Evolutionary conservation across 2,329 filamentous ascomycete species (phyloP), one percentile per base, ranked within the genome.

Genomic region (Ascomycota sp.): DNA sequence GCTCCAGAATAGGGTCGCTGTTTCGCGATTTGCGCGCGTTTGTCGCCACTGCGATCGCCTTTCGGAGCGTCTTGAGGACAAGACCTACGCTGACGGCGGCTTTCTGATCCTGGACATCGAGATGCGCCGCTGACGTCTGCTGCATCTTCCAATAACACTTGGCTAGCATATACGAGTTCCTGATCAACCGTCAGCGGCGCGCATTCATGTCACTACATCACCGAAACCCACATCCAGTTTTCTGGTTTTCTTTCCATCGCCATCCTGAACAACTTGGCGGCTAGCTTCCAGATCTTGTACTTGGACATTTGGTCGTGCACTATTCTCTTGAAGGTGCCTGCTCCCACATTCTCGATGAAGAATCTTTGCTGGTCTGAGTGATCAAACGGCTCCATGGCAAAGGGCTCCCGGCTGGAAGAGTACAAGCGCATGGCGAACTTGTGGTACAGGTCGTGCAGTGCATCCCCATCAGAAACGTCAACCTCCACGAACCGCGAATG

Each of bases 1-100:
- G 85, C 47, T 93, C 85, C 11, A 94, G 63, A 17, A 91, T 74
- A 0, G 80, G 82, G 35, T 93, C 82, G 13, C 63, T 72, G 44
- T 61, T 57, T 10, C 65, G 56, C 4, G 64, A 63, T 37, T 69
- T 69, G 20, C 63, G 62, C 20, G 65, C 49, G 12, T 54, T 56
- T 6, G 56, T 52, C 1, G 65, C 64, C 2, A 65, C 55, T 31
- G 60, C 46, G 13, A 70, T 53, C 2, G 64, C 53, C 33, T 55
- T 57, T 37, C 68, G 63, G 3, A 71, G 53, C 0, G 60, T 55
- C 3, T 48, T 40, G n/a, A 71, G 37, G 5, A 72, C 45, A 7
- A 45, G 47, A 23, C 54, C 40, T 38, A 52, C 32, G 36, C 38
- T 44, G 5, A 53, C 41, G 29, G 38, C 42, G 8, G 43, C 33